phyloP scores from a whole-genome alignment of 2,329 filamentous ascomycete genomes.

The Hymenoscyphus scutula region DNA sequence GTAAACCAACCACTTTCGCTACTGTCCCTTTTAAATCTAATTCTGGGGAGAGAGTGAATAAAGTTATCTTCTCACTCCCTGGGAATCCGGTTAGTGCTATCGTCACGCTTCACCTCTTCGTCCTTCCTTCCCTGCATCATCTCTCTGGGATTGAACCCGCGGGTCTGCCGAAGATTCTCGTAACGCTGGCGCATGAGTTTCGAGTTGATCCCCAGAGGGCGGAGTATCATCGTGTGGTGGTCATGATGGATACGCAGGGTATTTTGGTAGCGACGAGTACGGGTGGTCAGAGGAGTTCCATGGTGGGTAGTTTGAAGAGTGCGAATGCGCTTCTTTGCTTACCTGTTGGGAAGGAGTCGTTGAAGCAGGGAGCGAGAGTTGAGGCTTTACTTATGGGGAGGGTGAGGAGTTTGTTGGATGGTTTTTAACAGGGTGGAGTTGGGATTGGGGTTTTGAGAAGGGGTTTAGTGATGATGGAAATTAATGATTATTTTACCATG shows the following conservation, averaged over 20 bases:
- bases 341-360: constrained; percentile 60
- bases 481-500: too few relatives aligned
- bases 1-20: constrained; percentile 96
- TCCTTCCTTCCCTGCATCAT: constrained; percentile 80
- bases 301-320: constrained; percentile 81
- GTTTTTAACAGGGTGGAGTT: background rate
- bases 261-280: constrained; percentile 74
- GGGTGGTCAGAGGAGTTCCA: constrained; percentile 84
- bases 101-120: constrained; percentile 92
- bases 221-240: constrained; percentile 86
- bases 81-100: constrained; percentile 93
- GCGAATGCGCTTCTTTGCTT: constrained; percentile 85
- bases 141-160: constrained; percentile 64
- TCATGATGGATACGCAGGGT: constrained; percentile 65
- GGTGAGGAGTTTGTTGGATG: constrained; percentile 27
- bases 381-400: constrained; percentile 76
- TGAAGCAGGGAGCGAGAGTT: constrained; percentile 67
- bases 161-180: constrained; percentile 71
- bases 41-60: constrained; percentile 55
- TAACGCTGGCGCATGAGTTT: constrained; percentile 70
- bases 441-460: background rate
- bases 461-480: too few relatives aligned
- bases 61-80: constrained; percentile 83
- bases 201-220: constrained; percentile 70
- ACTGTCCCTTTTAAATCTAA: constrained; percentile 70